phyloP scores from a whole-genome alignment of 2,329 filamentous ascomycete genomes.

The Parascedosporium putredinis region DNA sequence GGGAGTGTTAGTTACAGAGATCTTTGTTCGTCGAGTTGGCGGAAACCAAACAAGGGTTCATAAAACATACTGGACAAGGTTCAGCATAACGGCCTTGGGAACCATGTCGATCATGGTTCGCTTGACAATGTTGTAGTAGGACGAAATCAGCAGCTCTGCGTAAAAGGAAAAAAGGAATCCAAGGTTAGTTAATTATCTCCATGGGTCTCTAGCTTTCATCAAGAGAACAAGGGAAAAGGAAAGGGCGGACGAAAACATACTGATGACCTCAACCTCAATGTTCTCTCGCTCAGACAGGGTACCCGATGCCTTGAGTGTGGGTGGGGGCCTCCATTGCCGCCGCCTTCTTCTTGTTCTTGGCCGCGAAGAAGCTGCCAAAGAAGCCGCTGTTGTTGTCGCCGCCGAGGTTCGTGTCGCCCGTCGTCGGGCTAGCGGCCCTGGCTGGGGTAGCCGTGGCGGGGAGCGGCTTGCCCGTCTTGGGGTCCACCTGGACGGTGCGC shows the following conservation, averaged over 20 bases:
- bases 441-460: conserved; percentile 54
- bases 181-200: neutral
- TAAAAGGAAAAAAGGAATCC: conserved; percentile 3
- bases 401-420: conserved; percentile 33
- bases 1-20: neutral
- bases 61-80: conserved; percentile 67
- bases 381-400: conserved; percentile 61
- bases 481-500: conserved; percentile 91
- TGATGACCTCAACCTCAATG: conserved; percentile 97
- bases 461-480: conserved; percentile 95
- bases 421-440: conserved; percentile 65
- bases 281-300: conserved; percentile 88
- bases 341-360: conserved; percentile 99
- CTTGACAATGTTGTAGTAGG: conserved; percentile 97
- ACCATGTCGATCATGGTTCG: conserved; percentile 99
- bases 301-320: conserved; percentile 87
- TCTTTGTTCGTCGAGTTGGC: too few species aligned
- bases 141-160: conserved; percentile 82
- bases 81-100: conserved; percentile 98
- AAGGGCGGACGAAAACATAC: conserved; percentile 43
- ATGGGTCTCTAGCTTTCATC: too few species aligned
- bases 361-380: conserved; percentile 97
- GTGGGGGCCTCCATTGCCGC: conserved; percentile 97
- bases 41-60: too few species aligned
- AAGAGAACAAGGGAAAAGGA: neutral